Evolutionary conservation across 345 rosid species (phyloP).

Genomic region (Triadica sebifera): DNA sequence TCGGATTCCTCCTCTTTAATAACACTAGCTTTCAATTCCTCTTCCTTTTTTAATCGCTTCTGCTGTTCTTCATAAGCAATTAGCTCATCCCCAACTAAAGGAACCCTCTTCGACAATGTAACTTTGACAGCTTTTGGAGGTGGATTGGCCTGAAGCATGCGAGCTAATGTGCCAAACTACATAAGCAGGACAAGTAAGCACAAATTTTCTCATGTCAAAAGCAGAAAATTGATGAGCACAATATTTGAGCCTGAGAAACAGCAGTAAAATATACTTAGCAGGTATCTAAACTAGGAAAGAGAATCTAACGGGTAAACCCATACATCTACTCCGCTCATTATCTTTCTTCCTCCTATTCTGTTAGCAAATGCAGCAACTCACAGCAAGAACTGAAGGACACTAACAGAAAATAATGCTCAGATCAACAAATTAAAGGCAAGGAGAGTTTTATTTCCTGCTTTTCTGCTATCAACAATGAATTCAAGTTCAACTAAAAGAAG

Average conservation of each 20-base stretch:
- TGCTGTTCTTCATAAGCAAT: slow-evolving; percentile 97
- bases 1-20: slow-evolving; percentile 84
- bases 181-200: slow-evolving; percentile 21
- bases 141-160: slow-evolving; percentile 98
- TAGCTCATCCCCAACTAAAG: slow-evolving; percentile 95
- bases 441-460: no score
- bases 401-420: no score
- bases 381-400: no score
- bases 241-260: neutral
- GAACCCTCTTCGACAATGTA: slow-evolving; percentile 89
- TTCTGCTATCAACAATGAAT: no score
- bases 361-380: no score
- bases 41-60: slow-evolving; percentile 79
- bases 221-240: neutral
- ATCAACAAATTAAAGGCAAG: no score
- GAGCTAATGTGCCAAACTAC: slow-evolving; percentile 93
- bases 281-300: neutral
- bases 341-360: no score
- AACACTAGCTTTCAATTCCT: slow-evolving; percentile 80
- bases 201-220: slow-evolving; percentile 8
- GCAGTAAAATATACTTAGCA: neutral
- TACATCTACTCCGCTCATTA: neutral
- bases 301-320: neutral
- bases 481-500: no score
- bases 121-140: slow-evolving; percentile 99